Percentiles rank a stretch among this genome's conserved stretches.
phyloP scores from a whole-genome alignment of 1,284 basidiomycete species.

The Sporisorium reilianum region DNA sequence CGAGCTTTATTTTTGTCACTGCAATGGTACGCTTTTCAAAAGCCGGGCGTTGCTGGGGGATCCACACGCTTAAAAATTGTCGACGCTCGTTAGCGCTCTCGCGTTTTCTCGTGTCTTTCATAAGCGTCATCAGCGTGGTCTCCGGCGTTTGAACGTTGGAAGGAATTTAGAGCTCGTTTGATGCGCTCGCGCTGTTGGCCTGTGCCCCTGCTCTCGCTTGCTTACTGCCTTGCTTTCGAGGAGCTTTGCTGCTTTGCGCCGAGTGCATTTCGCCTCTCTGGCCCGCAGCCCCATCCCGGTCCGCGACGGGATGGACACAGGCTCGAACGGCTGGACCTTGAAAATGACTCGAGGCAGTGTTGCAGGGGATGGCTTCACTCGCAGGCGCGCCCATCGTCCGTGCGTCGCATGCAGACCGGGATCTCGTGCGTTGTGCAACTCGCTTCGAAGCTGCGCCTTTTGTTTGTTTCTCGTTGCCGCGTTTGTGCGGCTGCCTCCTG shows the following conservation, averaged over 20 bases:
- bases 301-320: too few species aligned
- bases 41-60: too few species aligned
- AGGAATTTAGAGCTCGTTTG: constrained; percentile 18
- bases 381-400: not conserved
- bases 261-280: too few species aligned
- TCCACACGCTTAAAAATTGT: too few species aligned
- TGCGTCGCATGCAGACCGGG: not conserved
- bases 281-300: too few species aligned
- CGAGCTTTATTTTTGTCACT: not conserved
- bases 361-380: not conserved
- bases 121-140: constrained; percentile 1
- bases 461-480: not conserved
- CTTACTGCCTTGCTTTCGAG: not conserved
- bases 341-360: too few species aligned
- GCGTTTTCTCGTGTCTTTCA: not conserved
- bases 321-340: too few species aligned
- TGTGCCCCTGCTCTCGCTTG: not conserved
- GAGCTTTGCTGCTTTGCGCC: too few species aligned
- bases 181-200: not conserved
- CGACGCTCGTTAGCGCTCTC: not conserved
- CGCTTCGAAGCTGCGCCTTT: not conserved
- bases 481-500: not conserved
- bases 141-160: constrained; percentile 21
- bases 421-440: not conserved
- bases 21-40: constrained; percentile 3